A percentile compares a stretch with the other conserved stretches of the same genome.
These are phyloP conservation scores for Ophiorrhiza pumila DNA, from an alignment of 257 asterid genomes.

Conservation along the genomic window DNA sequence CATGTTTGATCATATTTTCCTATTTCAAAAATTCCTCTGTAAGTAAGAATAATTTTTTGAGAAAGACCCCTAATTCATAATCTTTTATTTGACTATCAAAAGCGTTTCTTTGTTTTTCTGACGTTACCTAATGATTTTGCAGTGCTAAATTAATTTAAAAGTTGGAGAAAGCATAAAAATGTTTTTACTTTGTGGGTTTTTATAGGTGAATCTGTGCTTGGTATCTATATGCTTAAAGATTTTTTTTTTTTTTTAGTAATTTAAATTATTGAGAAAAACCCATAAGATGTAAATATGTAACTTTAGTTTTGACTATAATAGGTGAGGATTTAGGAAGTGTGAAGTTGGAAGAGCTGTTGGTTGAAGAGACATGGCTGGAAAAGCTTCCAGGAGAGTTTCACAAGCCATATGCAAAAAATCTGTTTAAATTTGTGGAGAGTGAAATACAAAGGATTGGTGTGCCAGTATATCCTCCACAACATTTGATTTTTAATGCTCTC, in stretches of 20 bases:
- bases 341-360: constrained; percentile 71
- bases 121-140: not conserved
- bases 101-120: not conserved
- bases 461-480: constrained; percentile 88
- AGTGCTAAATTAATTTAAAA: not conserved
- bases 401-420: constrained; percentile 62
- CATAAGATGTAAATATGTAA: not conserved
- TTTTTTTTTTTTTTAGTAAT: not conserved
- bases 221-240: too few relatives aligned
- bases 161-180: too few relatives aligned
- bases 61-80: not conserved
- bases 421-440: constrained; percentile 57
- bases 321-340: constrained; percentile 44
- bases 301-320: not conserved
- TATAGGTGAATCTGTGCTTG: not conserved
- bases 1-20: not conserved
- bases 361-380: constrained; percentile 75
- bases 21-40: not conserved
- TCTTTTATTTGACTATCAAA: too few relatives aligned
- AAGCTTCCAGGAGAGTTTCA: constrained; percentile 66
- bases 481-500: constrained; percentile 75
- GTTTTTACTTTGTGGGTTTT: too few relatives aligned
- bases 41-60: not conserved
- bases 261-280: not conserved
- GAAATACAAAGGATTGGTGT: constrained; percentile 50